phyloP scores from a whole-genome alignment of 208 protist species.

The Leishmania major region DNA sequence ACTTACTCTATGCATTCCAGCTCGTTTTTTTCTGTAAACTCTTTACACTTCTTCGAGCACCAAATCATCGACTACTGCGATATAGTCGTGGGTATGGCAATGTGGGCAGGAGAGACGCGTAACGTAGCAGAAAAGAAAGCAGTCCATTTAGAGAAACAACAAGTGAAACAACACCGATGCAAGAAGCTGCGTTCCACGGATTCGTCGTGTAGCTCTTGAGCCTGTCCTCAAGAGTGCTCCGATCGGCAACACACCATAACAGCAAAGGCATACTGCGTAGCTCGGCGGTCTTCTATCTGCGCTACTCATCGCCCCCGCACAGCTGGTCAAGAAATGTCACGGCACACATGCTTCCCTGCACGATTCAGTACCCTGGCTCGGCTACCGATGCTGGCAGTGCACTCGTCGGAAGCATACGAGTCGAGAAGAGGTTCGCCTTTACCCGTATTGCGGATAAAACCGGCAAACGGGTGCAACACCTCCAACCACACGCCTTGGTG shows the following conservation, averaged over 20 bases:
- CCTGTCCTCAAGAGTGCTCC: not conserved
- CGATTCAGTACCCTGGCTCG: not conserved
- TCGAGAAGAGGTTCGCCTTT: not conserved
- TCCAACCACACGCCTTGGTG: constrained; percentile 28
- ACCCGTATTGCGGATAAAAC: constrained; percentile 18
- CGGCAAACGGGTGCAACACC: constrained; percentile 50
- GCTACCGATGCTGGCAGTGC: not conserved
- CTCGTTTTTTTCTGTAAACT: not conserved
- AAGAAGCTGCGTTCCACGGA: not conserved
- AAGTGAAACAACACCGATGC: not conserved
- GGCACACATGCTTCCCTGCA: not conserved
- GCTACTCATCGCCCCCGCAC: not conserved
- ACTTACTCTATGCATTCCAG: too few species aligned
- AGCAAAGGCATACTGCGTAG: not conserved
- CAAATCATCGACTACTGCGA: not conserved
- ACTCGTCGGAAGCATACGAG: not conserved
- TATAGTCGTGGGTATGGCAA: not conserved
- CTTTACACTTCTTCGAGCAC: not conserved
- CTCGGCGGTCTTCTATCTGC: not conserved
- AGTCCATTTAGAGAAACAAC: constrained; percentile 15
- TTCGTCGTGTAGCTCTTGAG: not conserved
- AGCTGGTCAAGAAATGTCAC: not conserved
- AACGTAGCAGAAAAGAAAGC: constrained; percentile 3
- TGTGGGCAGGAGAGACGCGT: not conserved
- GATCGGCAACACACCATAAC: not conserved